Conservation (phyloP, 306 rosid genomes). For the Leucaena leucocephala region DNA sequence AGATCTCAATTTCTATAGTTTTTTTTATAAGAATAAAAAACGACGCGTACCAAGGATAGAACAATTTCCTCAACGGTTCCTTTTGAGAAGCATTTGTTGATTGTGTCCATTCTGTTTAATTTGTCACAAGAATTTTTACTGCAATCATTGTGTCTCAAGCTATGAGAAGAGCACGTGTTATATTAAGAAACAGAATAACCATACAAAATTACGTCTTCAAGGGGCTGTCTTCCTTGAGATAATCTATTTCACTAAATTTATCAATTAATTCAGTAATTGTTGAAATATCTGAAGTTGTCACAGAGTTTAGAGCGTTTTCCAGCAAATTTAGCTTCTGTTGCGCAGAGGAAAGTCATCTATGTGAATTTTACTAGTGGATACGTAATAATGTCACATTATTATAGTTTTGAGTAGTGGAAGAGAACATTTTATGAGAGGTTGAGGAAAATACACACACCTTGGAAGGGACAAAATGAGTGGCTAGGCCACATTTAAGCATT, state of each 20-base stretch:
- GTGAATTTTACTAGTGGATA: neutral
- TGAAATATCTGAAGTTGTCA: constrained; percentile 5
- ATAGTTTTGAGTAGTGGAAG: neutral
- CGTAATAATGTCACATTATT: neutral
- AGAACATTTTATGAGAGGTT: neutral
- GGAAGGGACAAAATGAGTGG: constrained; percentile 25
- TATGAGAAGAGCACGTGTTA: neutral
- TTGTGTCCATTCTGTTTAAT: neutral
- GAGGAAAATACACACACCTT: neutral
- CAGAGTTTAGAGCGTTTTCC: neutral
- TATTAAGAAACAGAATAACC: neutral
- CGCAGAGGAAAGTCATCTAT: neutral
- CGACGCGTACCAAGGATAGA: neutral
- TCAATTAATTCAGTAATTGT: neutral
- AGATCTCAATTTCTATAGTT: neutral
- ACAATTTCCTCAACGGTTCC: constrained; percentile 4
- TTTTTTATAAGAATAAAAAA: neutral
- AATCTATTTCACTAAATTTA: neutral
- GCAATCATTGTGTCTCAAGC: neutral
- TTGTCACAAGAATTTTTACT: neutral
- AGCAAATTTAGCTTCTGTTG: constrained; percentile 2
- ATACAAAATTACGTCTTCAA: neutral
- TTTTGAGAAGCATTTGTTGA: constrained; percentile 10
- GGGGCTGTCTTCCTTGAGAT: neutral
- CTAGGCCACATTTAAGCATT: constrained; percentile 2